Evolutionary conservation across 2,329 filamentous ascomycete species (phyloP), one percentile per base, ranked within the genome.

Genomic region (Didymella keratinophila): DNA sequence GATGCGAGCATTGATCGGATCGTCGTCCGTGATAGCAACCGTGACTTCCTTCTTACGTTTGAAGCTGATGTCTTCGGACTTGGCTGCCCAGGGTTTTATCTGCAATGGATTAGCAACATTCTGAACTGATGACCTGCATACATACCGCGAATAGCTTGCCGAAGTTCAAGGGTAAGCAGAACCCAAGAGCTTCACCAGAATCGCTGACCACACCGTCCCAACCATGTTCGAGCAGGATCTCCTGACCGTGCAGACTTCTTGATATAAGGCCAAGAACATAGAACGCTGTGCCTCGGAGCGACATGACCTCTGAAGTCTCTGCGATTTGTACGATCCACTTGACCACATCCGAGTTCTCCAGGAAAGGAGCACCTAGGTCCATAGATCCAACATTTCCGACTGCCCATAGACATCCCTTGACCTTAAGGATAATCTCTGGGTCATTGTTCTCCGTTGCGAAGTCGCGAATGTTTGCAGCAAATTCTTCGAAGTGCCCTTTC

Each of bases 331-430:
- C 87, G 62, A 99, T 94, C 62, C 89, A 87, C 70, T 89, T 87
- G 18, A 98, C 92, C 36, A 98, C 92, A 65, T 97, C 91, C 36
- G 88, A 91, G 55, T 90, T 89, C 77, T 97, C 95, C 3, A 99
- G 83, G 75, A 99, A 99, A 0, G 93, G 93, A 1, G 94, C 94
- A 1, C 95, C 95, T 1, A 97, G 87, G 70, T 98, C 94, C 93
- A 99, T 98, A 0, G 93, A 97, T 0, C 95, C 95, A 36, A 99
- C 94, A 68, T 99, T 99, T 23, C 95, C 95, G 1, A 99, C 93
- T 0, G 95, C 95, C 95, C 95, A 99, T 46, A 99, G 82, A 73
- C 93, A 97, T 8, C 93, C 95, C 76, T 99, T 99, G 64, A 98
- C 92, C 74, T 97, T 98, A 58, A 92, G 87, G 43, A 98, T 88